A percentile compares a stretch with the other conserved stretches of the same genome.
phyloP scores from a whole-genome alignment of 1,284 basidiomycete species.

The Bjerkandera adusta region DNA sequence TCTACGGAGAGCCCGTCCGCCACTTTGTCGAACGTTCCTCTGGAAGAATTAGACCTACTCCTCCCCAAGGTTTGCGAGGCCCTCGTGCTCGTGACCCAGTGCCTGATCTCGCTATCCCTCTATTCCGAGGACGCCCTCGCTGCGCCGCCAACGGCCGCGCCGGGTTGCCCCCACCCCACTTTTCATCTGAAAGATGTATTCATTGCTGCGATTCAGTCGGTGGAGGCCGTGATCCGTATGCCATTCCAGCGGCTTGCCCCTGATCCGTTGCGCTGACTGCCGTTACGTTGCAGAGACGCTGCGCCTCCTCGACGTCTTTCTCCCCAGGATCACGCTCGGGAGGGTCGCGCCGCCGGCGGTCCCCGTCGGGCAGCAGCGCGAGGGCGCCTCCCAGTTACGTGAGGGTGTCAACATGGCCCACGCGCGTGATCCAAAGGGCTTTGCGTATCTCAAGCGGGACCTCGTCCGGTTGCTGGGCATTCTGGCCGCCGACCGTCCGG shows the following conservation, averaged over 20 bases:
- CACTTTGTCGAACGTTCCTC: neutral
- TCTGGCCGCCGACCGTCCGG: conserved; percentile 59
- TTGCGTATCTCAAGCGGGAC: conserved; percentile 80
- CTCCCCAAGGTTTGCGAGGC: conserved; percentile 78
- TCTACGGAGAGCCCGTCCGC: neutral
- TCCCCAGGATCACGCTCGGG: conserved; percentile 78
- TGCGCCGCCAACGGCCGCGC: too few species aligned
- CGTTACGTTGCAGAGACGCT: conserved; percentile 55
- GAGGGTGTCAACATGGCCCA: conserved; percentile 2
- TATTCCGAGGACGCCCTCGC: conserved; percentile 40
- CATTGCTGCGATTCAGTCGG: neutral
- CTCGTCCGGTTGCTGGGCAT: conserved; percentile 80
- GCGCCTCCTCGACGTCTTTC: conserved; percentile 64
- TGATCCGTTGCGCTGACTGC: too few species aligned
- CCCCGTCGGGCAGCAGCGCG: conserved; percentile 7
- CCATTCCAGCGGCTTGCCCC: neutral
- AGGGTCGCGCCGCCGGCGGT: conserved; percentile 41
- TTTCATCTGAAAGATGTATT: conserved; percentile 48
- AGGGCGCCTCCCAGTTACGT: neutral
- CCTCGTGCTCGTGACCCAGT: conserved; percentile 75
- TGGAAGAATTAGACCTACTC: conserved; percentile 53
- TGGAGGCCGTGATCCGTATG: neutral
- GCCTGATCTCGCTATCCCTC: conserved; percentile 66
- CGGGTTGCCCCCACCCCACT: too few species aligned
- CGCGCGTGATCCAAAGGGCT: conserved; percentile 49